These are phyloP conservation scores for Metschnikowia picachoensis DNA, from an alignment of 805 yeast species.

Conservation along the genomic window DNA sequence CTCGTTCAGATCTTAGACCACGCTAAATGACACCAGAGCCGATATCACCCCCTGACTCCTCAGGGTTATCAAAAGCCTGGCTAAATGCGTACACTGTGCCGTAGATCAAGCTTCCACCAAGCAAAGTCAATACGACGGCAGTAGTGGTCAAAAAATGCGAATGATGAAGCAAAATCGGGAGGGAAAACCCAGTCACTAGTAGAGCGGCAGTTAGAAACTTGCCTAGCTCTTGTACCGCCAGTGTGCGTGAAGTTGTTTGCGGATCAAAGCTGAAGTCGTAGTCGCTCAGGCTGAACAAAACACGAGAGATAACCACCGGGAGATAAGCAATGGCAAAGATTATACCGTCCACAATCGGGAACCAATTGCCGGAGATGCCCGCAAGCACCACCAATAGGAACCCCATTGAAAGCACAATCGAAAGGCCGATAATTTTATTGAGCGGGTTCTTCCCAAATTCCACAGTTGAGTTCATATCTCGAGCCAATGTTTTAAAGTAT, in stretches of 20 bases:
- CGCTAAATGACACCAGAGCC: conserved; percentile 15
- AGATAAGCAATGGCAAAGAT: conserved; percentile 40
- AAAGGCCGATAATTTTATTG: conserved; percentile 71
- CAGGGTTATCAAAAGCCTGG: conserved; percentile 57
- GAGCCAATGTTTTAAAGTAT: neutral
- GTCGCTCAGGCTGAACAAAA: conserved; percentile 31
- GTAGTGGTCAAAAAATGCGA: conserved; percentile 62
- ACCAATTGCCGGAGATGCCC: conserved; percentile 86
- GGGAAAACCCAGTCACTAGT: conserved; percentile 64
- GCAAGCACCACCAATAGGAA: conserved; percentile 84
- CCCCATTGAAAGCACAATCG: conserved; percentile 81
- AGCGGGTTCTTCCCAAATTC: conserved; percentile 47
- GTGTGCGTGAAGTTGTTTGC: conserved; percentile 14
- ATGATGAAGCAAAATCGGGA: conserved; percentile 78
- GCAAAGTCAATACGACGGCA: conserved; percentile 72
- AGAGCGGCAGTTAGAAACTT: conserved; percentile 75
- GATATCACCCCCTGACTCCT: conserved; percentile 24
- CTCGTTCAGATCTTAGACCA: too few species aligned
- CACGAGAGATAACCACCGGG: conserved; percentile 34
- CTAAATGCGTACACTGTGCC: conserved; percentile 80
- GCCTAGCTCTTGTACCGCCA: conserved; percentile 65
- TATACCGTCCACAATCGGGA: conserved; percentile 68
- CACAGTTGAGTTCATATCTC: conserved; percentile 16
- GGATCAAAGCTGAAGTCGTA: conserved; percentile 44
- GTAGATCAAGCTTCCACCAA: conserved; percentile 83